Evolutionary conservation across 225 moss, liverwort and hornwort genomes (phyloP).

Genomic region (Marchantia paleacea): DNA sequence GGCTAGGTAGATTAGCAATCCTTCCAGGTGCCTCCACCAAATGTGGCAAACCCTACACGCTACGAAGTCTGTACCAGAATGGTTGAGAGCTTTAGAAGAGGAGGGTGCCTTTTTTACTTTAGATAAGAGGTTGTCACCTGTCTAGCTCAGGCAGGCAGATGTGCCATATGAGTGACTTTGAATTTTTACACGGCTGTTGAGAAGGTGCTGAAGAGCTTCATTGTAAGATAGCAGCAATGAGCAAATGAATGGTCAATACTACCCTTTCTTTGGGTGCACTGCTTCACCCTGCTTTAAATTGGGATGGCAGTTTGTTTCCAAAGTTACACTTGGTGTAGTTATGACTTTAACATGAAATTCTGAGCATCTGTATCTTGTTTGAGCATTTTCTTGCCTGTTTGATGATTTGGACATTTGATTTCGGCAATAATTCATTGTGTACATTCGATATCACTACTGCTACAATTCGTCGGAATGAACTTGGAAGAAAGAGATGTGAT

Average conservation of each 20-base stretch:
- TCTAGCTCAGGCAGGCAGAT: slow-evolving; percentile 42
- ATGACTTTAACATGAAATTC: not conserved
- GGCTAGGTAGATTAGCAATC: slow-evolving; percentile 32
- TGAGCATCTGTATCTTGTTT: not conserved
- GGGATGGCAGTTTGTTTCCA: slow-evolving; percentile 18
- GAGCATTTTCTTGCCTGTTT: no score
- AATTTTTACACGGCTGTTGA: slow-evolving; percentile 32
- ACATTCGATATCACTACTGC: no score
- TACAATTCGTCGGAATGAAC: no score
- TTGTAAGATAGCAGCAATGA: slow-evolving; percentile 49
- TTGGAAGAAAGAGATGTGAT: no score
- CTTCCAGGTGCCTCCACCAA: slow-evolving; percentile 30
- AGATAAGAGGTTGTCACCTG: slow-evolving; percentile 30
- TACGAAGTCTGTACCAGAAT: slow-evolving; percentile 11
- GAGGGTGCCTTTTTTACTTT: slow-evolving; percentile 16
- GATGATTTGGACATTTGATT: no score
- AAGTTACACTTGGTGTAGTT: slow-evolving; percentile 4
- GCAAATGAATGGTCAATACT: slow-evolving; percentile 34
- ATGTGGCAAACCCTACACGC: slow-evolving; percentile 30
- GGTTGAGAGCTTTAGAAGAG: slow-evolving; percentile 26
- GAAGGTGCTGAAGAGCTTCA: slow-evolving; percentile 35
- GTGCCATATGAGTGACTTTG: slow-evolving; percentile 23
- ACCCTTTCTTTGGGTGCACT: slow-evolving; percentile 41
- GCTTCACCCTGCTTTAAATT: slow-evolving; percentile 28
- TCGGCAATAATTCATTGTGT: no score